Conservation (phyloP, 225 moss, liverwort and hornwort species). For the Straminergon stramineum region DNA sequence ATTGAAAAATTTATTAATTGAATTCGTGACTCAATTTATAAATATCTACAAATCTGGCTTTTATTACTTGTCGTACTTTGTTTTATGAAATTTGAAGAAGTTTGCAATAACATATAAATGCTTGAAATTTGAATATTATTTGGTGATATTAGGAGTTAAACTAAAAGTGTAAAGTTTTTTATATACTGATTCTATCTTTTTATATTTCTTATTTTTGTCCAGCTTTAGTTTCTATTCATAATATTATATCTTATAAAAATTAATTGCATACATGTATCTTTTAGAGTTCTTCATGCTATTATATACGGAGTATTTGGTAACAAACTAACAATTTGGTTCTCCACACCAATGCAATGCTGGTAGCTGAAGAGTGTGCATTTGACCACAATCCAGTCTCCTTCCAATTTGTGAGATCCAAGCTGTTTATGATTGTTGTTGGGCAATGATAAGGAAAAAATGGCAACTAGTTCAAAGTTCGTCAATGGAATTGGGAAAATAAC, state of each 20-base stretch:
- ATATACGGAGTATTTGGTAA: background rate
- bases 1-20: background rate
- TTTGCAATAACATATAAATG: background rate
- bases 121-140: background rate
- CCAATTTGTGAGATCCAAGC: too few species aligned
- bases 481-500: too few species aligned
- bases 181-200: background rate
- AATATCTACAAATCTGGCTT: background rate
- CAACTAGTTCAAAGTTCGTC: too few species aligned
- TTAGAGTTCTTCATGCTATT: background rate
- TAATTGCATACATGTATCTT: background rate
- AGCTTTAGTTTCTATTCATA: background rate
- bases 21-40: background rate
- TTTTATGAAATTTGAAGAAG: background rate
- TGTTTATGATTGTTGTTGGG: fast-evolving
- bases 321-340: background rate
- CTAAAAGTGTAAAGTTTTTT: background rate
- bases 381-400: too few species aligned
- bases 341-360: too few species aligned
- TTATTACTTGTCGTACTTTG: background rate
- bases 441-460: too few species aligned
- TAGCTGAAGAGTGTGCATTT: background rate
- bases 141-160: fast-evolving
- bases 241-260: background rate
- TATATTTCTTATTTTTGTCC: background rate